These are phyloP conservation scores for Rosellinia necatrix DNA, from an alignment of 2,329 filamentous ascomycete species.

Conservation along the genomic window DNA sequence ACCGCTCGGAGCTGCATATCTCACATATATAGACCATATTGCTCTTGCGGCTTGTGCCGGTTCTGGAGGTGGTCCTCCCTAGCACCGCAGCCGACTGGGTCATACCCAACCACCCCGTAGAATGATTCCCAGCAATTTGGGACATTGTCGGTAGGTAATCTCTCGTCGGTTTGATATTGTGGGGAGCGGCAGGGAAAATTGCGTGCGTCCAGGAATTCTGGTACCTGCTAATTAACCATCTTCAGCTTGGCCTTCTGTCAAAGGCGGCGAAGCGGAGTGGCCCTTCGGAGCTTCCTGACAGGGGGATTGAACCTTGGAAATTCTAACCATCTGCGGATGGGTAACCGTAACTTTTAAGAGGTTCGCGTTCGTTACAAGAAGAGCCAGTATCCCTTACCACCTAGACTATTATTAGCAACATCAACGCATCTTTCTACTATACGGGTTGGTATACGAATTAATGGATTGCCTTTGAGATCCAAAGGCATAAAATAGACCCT, in stretches of 20 bases:
- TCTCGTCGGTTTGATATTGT: conserved; percentile 23
- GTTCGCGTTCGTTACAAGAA: conserved; percentile 1
- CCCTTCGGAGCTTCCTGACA: conserved; percentile 15
- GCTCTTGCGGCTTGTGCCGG: background rate
- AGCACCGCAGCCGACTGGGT: conserved; percentile 3
- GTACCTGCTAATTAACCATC: conserved; percentile 20
- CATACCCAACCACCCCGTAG: conserved; percentile 16
- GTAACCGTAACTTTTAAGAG: background rate
- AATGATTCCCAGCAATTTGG: conserved; percentile 35
- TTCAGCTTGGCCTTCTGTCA: conserved; percentile 29
- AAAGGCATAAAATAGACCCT: background rate
- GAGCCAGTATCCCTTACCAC: background rate
- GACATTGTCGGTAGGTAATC: conserved; percentile 21
- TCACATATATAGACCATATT: background rate
- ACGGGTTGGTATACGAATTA: conserved; percentile 5
- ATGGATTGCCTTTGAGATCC: background rate
- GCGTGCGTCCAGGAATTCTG: conserved; percentile 32
- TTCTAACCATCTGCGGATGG: conserved; percentile 14
- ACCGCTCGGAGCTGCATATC: background rate
- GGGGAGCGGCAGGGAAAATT: conserved; percentile 38
- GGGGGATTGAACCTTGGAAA: conserved; percentile 12
- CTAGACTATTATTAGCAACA: conserved; percentile 8
- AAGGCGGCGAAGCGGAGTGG: conserved; percentile 24
- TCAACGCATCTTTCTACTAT: conserved; percentile 6
- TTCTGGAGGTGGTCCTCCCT: background rate